A percentile compares a stretch with the other conserved stretches of the same genome.
These are phyloP conservation scores for Aegilops umbellulata DNA, from an alignment of 176 grass and related monocot species.

Conservation along the genomic window DNA sequence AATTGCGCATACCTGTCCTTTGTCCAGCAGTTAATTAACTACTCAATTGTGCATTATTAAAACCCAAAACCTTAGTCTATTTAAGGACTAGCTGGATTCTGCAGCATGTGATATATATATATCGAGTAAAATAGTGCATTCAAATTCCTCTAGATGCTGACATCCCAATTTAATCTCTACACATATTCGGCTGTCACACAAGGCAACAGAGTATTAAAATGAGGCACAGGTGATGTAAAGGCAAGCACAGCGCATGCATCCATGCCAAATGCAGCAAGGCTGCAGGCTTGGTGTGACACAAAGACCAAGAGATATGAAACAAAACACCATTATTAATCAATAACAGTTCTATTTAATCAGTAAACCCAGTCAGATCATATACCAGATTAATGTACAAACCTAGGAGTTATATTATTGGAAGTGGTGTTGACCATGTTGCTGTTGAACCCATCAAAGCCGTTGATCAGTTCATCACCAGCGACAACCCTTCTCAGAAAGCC, in stretches of 20 bases:
- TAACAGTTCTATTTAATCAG: not conserved
- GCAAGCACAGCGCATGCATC: conserved; percentile 13
- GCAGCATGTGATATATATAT: conserved; percentile 21
- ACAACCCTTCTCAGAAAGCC: conserved; percentile 38
- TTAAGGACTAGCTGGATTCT: not conserved
- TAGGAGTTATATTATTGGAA: conserved; percentile 20
- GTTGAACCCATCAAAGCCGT: conserved; percentile 34
- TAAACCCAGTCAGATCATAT: not conserved
- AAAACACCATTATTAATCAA: not conserved
- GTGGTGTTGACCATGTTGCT: conserved; percentile 41
- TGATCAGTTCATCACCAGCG: conserved; percentile 25
- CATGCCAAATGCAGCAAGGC: conserved; percentile 34
- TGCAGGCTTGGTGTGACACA: conserved; percentile 9
- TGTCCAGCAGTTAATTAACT: not conserved
- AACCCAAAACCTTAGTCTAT: too few species aligned
- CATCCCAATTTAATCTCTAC: conserved; percentile 12
- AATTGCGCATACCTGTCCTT: not conserved
- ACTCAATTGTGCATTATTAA: too few species aligned
- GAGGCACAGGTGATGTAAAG: conserved; percentile 5
- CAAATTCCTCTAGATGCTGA: conserved; percentile 34
- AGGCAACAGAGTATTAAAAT: conserved; percentile 9
- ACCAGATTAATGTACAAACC: not conserved
- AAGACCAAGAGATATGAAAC: conserved; percentile 26
- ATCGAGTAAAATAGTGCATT: conserved; percentile 32
- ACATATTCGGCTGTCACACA: conserved; percentile 16